These are phyloP conservation scores for Exophiala sideris DNA, from an alignment of 2,329 filamentous ascomycete genomes.

Conservation along the genomic window DNA sequence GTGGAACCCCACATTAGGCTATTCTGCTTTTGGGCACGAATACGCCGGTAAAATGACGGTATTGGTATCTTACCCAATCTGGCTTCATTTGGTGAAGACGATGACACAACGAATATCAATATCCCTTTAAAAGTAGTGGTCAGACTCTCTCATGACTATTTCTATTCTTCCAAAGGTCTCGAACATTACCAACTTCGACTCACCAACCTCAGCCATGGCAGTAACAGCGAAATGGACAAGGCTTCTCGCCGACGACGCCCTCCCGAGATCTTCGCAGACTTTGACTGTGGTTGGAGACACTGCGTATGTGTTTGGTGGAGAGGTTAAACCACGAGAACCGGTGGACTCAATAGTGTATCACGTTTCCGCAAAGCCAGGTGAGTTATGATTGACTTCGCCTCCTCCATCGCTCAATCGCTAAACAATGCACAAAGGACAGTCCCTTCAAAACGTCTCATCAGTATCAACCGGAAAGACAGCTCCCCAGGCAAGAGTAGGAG, in stretches of 20 bases:
- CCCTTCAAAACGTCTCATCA: slow-evolving; percentile 46
- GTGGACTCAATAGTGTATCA: slow-evolving; percentile 71
- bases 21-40: not conserved
- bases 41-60: slow-evolving; percentile 3
- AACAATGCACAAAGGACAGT: not conserved
- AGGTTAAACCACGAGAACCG: slow-evolving; percentile 62
- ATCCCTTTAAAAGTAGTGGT: no score
- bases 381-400: slow-evolving; percentile 10
- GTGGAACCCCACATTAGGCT: no score
- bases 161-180: not conserved
- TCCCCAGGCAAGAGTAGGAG: slow-evolving; percentile 68
- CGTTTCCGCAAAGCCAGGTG: slow-evolving; percentile 41
- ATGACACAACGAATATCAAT: no score
- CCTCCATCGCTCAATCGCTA: slow-evolving; percentile 9
- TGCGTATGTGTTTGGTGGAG: slow-evolving; percentile 75
- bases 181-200: not conserved
- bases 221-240: not conserved
- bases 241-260: not conserved
- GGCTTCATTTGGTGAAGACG: not conserved
- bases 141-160: not conserved
- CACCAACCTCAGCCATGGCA: not conserved
- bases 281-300: slow-evolving; percentile 58
- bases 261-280: slow-evolving; percentile 72
- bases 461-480: slow-evolving; percentile 38
- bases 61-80: not conserved